Evolutionary conservation across 805 yeast genomes (phyloP), one percentile per base, ranked within the genome.

Genomic region (Saturnispora kantuleensis): DNA sequence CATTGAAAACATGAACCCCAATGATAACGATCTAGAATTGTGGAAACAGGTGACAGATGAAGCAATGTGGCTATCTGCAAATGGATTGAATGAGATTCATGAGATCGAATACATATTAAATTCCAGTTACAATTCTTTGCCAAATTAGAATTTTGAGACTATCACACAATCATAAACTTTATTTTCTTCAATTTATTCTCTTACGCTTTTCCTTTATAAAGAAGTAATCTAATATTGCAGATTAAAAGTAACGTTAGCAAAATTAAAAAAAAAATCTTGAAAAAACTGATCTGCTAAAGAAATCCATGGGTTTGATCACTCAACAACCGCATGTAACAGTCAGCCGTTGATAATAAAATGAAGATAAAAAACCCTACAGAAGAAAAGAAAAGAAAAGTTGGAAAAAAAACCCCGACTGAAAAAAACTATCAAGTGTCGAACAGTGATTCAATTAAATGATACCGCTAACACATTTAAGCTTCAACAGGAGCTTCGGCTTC

Each of bases 41-140:
- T 84, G 94, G 94, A 79, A 76, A 55, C 89, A 83, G 50, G 79
- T 84, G 45, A 77, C 88, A 0, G 75, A 74, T 54, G 86, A 82
- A 54, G 89, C 89, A 0, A 79, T 75, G 52, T 84, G 94, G 94
- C 60, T 84, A 45, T 55, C 62, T 2, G 73, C 34, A n/a, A 31
- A 31, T 13, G 34, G 15, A 2, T 5, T n/a, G 8, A 31, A n/a
- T n/a, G 34, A 31, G 5, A 31, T 31, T 31, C 15, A 31, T n/a
- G 34, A 31, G n/a, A n/a, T 31, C 15, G 34, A 29, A 38, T 21
- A 21, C 26, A 21, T 21, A 21, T 21, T 21, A 21, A 21, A 21
- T 21, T 21, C 26, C 26, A 21, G 8, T 21, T 21, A 21, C 26
- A 21, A 21, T 21, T 21, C 26, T 21, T 21, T 4, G 8, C 26